These are phyloP conservation scores for Colletotrichum tropicale DNA, from an alignment of 2,329 filamentous ascomycete species.

Conservation along the genomic window DNA sequence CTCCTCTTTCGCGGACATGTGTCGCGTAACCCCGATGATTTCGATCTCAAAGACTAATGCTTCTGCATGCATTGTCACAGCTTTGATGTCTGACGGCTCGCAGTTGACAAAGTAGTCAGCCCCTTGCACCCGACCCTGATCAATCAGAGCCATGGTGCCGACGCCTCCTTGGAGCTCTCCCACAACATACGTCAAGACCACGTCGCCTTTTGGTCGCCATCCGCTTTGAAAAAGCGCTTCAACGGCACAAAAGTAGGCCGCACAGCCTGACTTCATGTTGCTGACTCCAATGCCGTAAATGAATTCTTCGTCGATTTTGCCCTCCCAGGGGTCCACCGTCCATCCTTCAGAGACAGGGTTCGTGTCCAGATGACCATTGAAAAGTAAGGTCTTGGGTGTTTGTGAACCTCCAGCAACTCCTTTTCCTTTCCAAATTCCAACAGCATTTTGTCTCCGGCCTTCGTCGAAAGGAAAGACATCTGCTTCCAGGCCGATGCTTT, in stretches of 20 bases:
- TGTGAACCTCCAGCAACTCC: not conserved
- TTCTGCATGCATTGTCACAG: conserved; percentile 31
- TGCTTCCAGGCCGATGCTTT: conserved; percentile 26
- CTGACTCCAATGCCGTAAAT: conserved; percentile 32
- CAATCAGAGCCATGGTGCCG: conserved; percentile 27
- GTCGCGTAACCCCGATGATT: conserved; percentile 26
- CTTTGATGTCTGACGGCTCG: conserved; percentile 29
- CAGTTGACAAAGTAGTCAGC: conserved; percentile 30
- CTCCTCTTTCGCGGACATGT: conserved; percentile 31
- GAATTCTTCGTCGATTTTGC: conserved; percentile 29
- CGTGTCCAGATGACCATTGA: conserved; percentile 32
- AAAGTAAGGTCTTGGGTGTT: conserved; percentile 21
- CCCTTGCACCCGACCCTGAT: conserved; percentile 23
- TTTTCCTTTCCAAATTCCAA: conserved; percentile 23
- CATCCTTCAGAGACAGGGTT: conserved; percentile 32
- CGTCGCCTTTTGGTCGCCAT: conserved; percentile 26
- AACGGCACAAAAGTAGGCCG: conserved; percentile 31
- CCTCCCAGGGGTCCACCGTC: conserved; percentile 33
- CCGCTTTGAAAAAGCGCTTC: conserved; percentile 22
- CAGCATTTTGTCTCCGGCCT: conserved; percentile 25
- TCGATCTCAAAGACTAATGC: conserved; percentile 26
- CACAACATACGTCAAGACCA: conserved; percentile 29
- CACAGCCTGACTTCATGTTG: conserved; percentile 33
- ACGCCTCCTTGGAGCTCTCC: conserved; percentile 31
- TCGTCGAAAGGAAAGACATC: conserved; percentile 25